Base-by-base conservation (phyloP, 179 eudicot species). In the Gypsophila paniculata region DNA sequence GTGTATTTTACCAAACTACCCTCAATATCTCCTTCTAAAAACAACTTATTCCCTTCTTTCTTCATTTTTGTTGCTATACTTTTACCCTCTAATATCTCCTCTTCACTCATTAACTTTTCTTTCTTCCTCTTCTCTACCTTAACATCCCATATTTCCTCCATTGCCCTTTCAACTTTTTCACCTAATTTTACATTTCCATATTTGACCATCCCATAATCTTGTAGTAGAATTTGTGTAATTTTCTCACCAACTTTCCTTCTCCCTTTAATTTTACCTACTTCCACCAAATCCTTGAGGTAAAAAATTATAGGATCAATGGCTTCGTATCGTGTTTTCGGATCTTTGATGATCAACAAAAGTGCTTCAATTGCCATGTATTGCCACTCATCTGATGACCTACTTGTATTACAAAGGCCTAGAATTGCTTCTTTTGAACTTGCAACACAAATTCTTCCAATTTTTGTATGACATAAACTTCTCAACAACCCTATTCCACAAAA, bases 351-450 rank as follows among this genome's bases (percentile, higher is more conserved):
- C 52, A 83, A 69, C 32, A 90, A 69, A 15, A 89, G 88, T 51
- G 86, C 82, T 59, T 89, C 96, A 70, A 87, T 79, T 18, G 86
- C 91, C 87, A 87, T 89, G 66, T 83, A 81, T 36, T 82, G 91
- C 89, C 85, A 87, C 74, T 87, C 89, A 76, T 87, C 88, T 15
- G 90, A 87, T 14, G 96, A 89, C 66, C 96, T 83, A 10, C 84
- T 80, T 59, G 83, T 75, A 42, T 78, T 86, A 57, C 96, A 86
- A 17, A 90, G 82, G 73, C 78, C 78, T 75, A 76, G 73, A 10
- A 87, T 42, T 34, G 84, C 86, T 60, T 80, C 51, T 65, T 74
- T 68, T 11, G 82, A 82, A 32, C 64, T 73, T 21, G 88, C 77
- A 29, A 87, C 66, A 21, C 82, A 44, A 38, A 52, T 44, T 79